Conservation (phyloP, 2,329 filamentous ascomycete genomes). For the Penicillium sp. region DNA sequence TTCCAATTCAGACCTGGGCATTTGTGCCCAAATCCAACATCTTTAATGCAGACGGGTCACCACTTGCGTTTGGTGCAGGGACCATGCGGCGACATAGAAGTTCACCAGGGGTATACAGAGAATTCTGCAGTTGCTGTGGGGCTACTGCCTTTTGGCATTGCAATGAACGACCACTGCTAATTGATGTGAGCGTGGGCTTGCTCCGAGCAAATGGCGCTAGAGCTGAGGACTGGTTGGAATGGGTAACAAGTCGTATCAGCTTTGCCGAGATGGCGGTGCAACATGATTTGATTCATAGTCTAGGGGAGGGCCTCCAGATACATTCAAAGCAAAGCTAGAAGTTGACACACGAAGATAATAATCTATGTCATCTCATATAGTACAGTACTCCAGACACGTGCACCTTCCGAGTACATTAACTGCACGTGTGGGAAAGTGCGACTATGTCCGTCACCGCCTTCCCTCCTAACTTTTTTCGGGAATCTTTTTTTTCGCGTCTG, state of each 20-base stretch:
- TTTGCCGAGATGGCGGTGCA: conserved; percentile 56
- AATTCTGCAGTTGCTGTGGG: conserved; percentile 63
- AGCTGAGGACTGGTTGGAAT: conserved; percentile 61
- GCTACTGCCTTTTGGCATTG: conserved; percentile 65
- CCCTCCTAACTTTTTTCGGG: neutral
- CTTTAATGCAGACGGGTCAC: conserved; percentile 39
- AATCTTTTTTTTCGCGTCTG: conserved; percentile 13
- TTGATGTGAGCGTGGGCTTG: conserved; percentile 64
- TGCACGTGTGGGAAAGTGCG: neutral
- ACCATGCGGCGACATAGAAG: conserved; percentile 56
- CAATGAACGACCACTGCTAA: conserved; percentile 51
- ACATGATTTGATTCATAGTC: conserved; percentile 27
- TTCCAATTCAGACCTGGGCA: conserved; percentile 64
- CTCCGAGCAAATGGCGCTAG: conserved; percentile 53
- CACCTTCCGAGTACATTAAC: neutral
- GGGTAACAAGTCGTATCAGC: conserved; percentile 59
- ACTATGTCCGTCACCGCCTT: conserved; percentile 6
- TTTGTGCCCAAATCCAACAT: conserved; percentile 64
- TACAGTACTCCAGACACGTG: neutral
- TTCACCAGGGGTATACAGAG: conserved; percentile 53
- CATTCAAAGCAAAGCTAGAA: neutral
- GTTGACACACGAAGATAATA: neutral
- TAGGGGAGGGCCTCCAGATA: conserved; percentile 24
- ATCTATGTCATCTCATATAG: neutral
- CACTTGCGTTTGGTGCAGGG: conserved; percentile 38